These are phyloP conservation scores for Mycena maculata DNA, from an alignment of 768 basidiomycete species.

Conservation along the genomic window DNA sequence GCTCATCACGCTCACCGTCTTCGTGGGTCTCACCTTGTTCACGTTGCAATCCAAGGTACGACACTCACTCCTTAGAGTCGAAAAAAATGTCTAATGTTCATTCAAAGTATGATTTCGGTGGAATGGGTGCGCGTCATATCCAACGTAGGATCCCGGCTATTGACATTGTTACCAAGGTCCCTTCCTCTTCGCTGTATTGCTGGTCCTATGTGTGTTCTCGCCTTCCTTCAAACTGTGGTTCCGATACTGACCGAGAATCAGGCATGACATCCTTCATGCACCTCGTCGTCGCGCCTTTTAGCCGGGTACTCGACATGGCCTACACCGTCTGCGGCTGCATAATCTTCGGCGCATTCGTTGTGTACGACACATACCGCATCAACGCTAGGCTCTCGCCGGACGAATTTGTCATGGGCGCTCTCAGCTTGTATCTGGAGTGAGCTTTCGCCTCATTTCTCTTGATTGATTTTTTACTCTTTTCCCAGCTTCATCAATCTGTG, in stretches of 20 bases:
- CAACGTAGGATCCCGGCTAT: neutral
- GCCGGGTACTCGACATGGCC: slow-evolving; percentile 79
- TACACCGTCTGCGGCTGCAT: slow-evolving; percentile 85
- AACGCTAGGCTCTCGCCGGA: slow-evolving; percentile 84
- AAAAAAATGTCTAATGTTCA: neutral
- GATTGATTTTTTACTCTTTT: slow-evolving; percentile 29
- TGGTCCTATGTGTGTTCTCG: slow-evolving; percentile 72
- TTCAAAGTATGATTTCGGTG: slow-evolving; percentile 89
- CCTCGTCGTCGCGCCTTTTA: slow-evolving; percentile 66
- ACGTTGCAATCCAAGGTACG: slow-evolving; percentile 91
- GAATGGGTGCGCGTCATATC: slow-evolving; percentile 62
- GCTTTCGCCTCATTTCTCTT: too few species aligned
- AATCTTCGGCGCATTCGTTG: slow-evolving; percentile 89
- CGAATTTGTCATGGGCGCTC: too few species aligned
- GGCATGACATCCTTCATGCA: slow-evolving; percentile 13
- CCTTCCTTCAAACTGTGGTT: neutral
- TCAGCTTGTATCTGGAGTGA: too few species aligned
- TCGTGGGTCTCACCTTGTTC: slow-evolving; percentile 93
- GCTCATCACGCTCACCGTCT: slow-evolving; percentile 90
- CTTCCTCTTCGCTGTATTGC: slow-evolving; percentile 85
- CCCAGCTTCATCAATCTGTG: slow-evolving; percentile 87
- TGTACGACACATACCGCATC: slow-evolving; percentile 91
- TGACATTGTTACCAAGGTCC: slow-evolving; percentile 49
- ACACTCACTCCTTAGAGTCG: slow-evolving; percentile 6
- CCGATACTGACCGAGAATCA: neutral